A percentile compares a stretch with the other conserved stretches of the same genome.
Evolutionary conservation across 2,329 filamentous ascomycete genomes (phyloP).

Genomic region (Paraphoma chrysanthemicola): DNA sequence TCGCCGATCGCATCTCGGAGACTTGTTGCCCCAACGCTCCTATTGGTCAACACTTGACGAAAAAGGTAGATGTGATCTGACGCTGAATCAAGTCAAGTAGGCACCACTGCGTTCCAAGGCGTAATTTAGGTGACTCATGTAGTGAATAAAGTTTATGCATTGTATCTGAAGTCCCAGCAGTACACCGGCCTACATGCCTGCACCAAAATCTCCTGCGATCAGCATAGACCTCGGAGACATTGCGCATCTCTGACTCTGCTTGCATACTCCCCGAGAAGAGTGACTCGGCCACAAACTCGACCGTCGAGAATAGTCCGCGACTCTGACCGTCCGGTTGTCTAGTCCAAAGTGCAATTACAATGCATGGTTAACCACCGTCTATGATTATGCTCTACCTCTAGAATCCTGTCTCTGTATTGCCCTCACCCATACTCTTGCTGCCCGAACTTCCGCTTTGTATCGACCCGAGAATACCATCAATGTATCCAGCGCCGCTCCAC

Average conservation of each 20-base stretch:
- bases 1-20: constrained; percentile 24
- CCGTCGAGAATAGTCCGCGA: background rate
- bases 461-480: constrained; percentile 87
- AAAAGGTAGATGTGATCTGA: background rate
- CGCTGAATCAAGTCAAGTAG: background rate
- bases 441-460: constrained; percentile 91
- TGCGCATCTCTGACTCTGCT: background rate
- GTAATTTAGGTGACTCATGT: background rate
- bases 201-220: too few relatives aligned
- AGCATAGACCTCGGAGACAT: constrained; percentile 1
- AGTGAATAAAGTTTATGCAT: background rate
- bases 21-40: constrained; percentile 20
- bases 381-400: background rate
- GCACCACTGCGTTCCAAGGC: background rate
- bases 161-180: too few relatives aligned
- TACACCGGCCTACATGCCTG: too few relatives aligned
- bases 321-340: background rate
- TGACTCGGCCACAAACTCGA: background rate
- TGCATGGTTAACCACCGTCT: background rate
- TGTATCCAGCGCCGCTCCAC: constrained; percentile 76
- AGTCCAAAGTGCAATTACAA: background rate
- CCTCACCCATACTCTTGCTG: constrained; percentile 92
- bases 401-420: constrained; percentile 76
- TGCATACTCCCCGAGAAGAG: background rate
- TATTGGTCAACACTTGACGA: constrained; percentile 11